These are phyloP conservation scores for Phytophthora lateralis DNA, from an alignment of 352 stramenopile species.

Conservation along the genomic window DNA sequence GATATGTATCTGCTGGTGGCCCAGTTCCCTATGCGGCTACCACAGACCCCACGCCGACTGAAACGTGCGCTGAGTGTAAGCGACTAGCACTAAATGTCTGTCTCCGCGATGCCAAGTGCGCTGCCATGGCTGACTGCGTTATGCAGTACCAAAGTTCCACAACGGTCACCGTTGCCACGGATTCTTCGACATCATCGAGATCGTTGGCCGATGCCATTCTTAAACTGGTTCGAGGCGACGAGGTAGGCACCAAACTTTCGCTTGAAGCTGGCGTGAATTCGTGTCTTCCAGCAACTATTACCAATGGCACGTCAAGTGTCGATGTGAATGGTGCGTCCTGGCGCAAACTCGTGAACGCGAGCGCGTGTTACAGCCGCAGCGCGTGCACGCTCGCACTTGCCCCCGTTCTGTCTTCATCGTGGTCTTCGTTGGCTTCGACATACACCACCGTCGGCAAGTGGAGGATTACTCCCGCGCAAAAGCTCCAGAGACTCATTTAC, in stretches of 20 bases:
- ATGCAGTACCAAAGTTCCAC: constrained; percentile 24
- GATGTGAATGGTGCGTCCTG: constrained; percentile 42
- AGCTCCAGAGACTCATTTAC: constrained; percentile 45
- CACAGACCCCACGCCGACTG: constrained; percentile 11
- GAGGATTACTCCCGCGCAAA: constrained; percentile 38
- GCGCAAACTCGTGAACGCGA: constrained; percentile 56
- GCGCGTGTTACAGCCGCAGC: constrained; percentile 53
- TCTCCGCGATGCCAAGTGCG: constrained; percentile 53
- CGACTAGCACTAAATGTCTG: constrained; percentile 49
- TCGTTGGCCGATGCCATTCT: constrained; percentile 45
- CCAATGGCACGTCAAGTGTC: constrained; percentile 17
- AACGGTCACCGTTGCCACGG: constrained; percentile 15
- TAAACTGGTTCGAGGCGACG: constrained; percentile 37
- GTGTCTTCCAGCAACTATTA: constrained; percentile 30
- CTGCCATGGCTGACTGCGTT: constrained; percentile 62
- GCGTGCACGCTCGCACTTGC: constrained; percentile 48
- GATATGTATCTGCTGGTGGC: constrained; percentile 32
- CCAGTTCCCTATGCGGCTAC: constrained; percentile 19
- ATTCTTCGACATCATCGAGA: constrained; percentile 9
- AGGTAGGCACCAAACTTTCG: constrained; percentile 32
- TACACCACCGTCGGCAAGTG: constrained; percentile 44
- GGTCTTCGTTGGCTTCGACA: constrained; percentile 24
- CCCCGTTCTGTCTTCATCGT: constrained; percentile 38
- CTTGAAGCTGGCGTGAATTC: constrained; percentile 38
- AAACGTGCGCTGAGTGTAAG: constrained; percentile 39